These are phyloP conservation scores for Rhodotorula sp. DNA, from an alignment of 1,284 basidiomycete species.

Conservation along the genomic window DNA sequence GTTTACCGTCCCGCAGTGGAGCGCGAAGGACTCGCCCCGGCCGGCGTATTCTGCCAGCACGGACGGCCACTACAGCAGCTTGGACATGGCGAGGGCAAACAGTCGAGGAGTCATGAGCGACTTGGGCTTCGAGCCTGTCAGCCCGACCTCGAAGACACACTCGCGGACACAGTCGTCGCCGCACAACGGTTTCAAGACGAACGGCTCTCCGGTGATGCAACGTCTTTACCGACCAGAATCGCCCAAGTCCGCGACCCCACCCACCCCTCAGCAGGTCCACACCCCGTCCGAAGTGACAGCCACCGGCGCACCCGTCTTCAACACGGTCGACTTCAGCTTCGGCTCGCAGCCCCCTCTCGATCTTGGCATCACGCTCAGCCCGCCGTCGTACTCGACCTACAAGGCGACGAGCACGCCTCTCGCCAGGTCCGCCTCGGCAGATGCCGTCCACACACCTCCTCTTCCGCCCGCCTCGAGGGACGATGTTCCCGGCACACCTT, in stretches of 20 bases:
- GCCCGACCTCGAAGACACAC: too few relatives aligned
- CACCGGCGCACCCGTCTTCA: slow-evolving; percentile 14
- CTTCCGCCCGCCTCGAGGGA: background rate
- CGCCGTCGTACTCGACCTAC: slow-evolving; percentile 21
- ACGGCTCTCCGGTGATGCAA: background rate
- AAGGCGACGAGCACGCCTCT: slow-evolving; percentile 5
- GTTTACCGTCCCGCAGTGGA: slow-evolving; percentile 14
- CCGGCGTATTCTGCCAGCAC: background rate
- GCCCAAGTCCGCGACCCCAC: background rate
- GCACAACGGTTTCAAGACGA: too few relatives aligned
- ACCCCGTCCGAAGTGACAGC: slow-evolving; percentile 5
- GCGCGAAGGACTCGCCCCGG: slow-evolving; percentile 5
- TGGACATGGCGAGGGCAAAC: background rate
- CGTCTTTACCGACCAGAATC: slow-evolving; percentile 3
- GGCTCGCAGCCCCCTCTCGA: slow-evolving; percentile 22
- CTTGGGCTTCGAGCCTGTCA: too few relatives aligned
- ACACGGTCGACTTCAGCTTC: slow-evolving; percentile 22
- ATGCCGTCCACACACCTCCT: background rate
- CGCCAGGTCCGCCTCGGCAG: background rate
- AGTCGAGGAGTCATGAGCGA: background rate
- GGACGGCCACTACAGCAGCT: background rate
- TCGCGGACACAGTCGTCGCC: too few relatives aligned
- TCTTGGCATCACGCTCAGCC: slow-evolving; percentile 27
- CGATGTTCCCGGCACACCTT: slow-evolving; percentile 10
- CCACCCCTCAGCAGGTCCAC: background rate